Conservation (phyloP, 2,329 filamentous ascomycete species). For the Ilyonectria robusta region DNA sequence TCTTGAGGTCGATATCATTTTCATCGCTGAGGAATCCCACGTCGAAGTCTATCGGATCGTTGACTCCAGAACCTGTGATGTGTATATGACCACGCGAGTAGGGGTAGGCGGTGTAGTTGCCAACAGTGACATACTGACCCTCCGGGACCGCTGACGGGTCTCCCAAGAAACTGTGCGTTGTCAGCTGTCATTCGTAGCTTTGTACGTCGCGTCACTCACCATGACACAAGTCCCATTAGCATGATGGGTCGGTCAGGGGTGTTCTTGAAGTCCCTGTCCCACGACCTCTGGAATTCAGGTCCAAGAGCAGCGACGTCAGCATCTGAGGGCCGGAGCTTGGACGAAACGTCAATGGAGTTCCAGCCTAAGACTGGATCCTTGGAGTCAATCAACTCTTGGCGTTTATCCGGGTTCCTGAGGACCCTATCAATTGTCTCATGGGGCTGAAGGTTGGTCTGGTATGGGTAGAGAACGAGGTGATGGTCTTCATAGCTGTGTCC, state of each 20-base stretch:
- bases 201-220: neutral
- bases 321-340: slow-evolving; percentile 69
- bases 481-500: slow-evolving; percentile 67
- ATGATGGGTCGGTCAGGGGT: slow-evolving; percentile 62
- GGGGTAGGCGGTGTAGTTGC: slow-evolving; percentile 56
- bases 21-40: slow-evolving; percentile 69
- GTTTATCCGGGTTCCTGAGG: slow-evolving; percentile 27
- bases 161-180: slow-evolving; percentile 49
- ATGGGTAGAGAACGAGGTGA: slow-evolving; percentile 67
- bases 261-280: slow-evolving; percentile 67
- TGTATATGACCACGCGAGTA: slow-evolving; percentile 61
- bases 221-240: slow-evolving; percentile 54
- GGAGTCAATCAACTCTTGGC: slow-evolving; percentile 57
- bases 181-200: neutral
- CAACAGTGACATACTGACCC: slow-evolving; percentile 67
- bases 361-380: slow-evolving; percentile 56
- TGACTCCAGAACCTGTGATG: slow-evolving; percentile 62
- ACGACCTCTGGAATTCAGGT: slow-evolving; percentile 65
- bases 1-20: slow-evolving; percentile 73
- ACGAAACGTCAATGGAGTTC: slow-evolving; percentile 69
- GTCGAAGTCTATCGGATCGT: slow-evolving; percentile 68
- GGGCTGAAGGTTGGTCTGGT: slow-evolving; percentile 52
- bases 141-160: slow-evolving; percentile 54
- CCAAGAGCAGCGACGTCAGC: slow-evolving; percentile 67
- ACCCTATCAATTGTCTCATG: slow-evolving; percentile 63